A percentile compares a stretch with the other conserved stretches of the same genome.
Evolutionary conservation across 139 green algal genomes (phyloP).

Genomic region (Chlamydomonas incerta): DNA sequence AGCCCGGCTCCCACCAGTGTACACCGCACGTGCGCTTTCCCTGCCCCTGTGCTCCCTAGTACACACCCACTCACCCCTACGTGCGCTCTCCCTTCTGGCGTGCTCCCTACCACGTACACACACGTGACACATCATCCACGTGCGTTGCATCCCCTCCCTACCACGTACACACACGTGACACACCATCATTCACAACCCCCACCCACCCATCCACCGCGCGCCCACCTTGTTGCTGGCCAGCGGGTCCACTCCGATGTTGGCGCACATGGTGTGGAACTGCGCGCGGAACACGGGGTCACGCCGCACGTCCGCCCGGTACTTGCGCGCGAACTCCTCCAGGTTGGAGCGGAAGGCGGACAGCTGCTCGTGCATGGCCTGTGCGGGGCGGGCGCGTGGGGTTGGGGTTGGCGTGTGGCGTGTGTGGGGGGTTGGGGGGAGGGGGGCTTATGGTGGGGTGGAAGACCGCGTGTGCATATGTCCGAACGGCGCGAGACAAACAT

Average conservation of each 20-base stretch:
- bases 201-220: background rate
- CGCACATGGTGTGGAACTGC: slow-evolving; percentile 98
- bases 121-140: too few species aligned
- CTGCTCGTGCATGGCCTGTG: slow-evolving; percentile 69
- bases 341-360: slow-evolving; percentile 78
- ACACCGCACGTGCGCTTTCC: too few species aligned
- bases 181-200: background rate
- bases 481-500: too few species aligned
- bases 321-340: slow-evolving; percentile 93
- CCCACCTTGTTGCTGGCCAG: slow-evolving; percentile 92
- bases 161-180: too few species aligned
- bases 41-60: too few species aligned
- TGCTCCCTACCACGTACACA: too few species aligned
- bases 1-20: too few species aligned
- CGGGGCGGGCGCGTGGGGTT: background rate
- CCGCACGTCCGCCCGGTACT: slow-evolving; percentile 90
- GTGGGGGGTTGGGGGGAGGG: background rate
- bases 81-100: too few species aligned
- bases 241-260: slow-evolving; percentile 94
- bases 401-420: background rate
- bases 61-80: too few species aligned
- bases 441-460: background rate
- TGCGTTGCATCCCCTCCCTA: too few species aligned
- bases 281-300: slow-evolving; percentile 90
- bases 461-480: background rate